These are phyloP conservation scores for Dysphania ambrosioides DNA, from an alignment of 148 eudicot genomes.

Conservation along the genomic window DNA sequence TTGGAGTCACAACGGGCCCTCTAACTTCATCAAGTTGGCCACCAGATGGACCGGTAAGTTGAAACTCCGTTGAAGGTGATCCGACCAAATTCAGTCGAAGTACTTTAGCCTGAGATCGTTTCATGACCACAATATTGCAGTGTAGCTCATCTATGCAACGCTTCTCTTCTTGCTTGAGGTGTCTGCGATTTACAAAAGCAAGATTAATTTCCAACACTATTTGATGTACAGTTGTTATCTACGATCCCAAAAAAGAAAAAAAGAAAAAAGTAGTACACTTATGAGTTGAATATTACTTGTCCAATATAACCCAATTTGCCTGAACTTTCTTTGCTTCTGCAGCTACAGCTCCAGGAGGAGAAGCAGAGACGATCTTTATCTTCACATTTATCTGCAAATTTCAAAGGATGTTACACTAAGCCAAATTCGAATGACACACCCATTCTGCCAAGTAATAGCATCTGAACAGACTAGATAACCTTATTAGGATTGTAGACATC, in stretches of 20 bases:
- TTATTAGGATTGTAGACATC: conserved; percentile 94
- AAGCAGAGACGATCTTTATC: conserved; percentile 72
- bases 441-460: neutral
- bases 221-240: too few relatives aligned
- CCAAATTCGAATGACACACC: neutral
- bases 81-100: conserved; percentile 71
- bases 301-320: conserved; percentile 89
- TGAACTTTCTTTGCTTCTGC: conserved; percentile 77
- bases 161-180: conserved; percentile 81
- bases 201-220: neutral
- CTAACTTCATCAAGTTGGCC: conserved; percentile 36
- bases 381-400: conserved; percentile 72
- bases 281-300: conserved; percentile 54
- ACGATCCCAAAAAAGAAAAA: too few relatives aligned
- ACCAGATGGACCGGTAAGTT: conserved; percentile 32
- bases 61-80: conserved; percentile 56
- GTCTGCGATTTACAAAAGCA: conserved; percentile 37
- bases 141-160: conserved; percentile 89
- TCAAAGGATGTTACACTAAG: neutral
- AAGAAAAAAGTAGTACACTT: too few relatives aligned
- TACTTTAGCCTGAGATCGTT: conserved; percentile 74
- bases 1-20: conserved; percentile 81
- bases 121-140: conserved; percentile 89
- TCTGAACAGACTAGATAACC: conserved; percentile 33
- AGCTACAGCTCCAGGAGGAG: conserved; percentile 78